These are phyloP conservation scores for Talaromyces sp. DNA, from an alignment of 2,329 filamentous ascomycete species.

Conservation along the genomic window DNA sequence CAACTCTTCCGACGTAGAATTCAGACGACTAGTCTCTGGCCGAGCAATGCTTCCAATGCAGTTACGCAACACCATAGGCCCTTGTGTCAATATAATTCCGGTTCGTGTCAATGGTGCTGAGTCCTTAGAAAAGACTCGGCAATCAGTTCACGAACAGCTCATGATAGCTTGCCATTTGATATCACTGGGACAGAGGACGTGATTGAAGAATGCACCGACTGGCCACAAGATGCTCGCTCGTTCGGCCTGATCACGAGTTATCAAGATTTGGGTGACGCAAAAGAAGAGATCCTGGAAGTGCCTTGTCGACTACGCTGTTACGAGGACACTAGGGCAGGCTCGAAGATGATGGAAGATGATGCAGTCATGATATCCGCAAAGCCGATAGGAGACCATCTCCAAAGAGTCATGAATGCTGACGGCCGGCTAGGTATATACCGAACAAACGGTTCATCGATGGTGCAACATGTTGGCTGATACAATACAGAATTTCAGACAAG, in stretches of 20 bases:
- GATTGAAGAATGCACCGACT: neutral
- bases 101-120: neutral
- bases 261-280: neutral
- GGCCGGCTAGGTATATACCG: neutral
- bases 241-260: neutral
- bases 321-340: neutral
- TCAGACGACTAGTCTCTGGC: neutral
- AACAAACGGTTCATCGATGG: neutral
- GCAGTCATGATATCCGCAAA: neutral
- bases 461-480: neutral
- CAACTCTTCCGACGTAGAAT: neutral
- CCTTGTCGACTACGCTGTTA: neutral
- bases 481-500: neutral
- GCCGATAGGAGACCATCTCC: neutral
- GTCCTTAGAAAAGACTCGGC: neutral
- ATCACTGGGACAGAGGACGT: neutral
- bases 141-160: neutral
- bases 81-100: neutral
- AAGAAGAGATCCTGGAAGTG: neutral
- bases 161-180: neutral
- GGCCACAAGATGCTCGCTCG: neutral
- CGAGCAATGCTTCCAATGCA: neutral
- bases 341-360: neutral
- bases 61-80: neutral
- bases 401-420: neutral